Evolutionary conservation across 176 grass and related monocot species (phyloP).

Genomic region (Urochloa ruziziensis): DNA sequence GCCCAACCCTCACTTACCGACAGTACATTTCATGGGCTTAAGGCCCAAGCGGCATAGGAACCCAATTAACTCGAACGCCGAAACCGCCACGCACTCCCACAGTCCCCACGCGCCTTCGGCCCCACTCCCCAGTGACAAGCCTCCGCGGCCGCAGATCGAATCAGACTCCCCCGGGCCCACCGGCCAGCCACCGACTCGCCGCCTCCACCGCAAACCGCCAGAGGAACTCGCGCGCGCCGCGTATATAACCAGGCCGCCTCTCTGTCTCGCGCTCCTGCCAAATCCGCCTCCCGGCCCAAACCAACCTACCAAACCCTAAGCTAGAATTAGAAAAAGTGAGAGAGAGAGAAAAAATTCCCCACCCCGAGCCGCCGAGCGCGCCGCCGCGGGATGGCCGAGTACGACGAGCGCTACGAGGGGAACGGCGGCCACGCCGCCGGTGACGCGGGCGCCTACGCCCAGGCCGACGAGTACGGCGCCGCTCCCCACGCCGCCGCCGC

Average conservation of each 20-base stretch:
- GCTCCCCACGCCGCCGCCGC: not conserved
- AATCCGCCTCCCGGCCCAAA: not conserved
- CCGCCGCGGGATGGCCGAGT: constrained; percentile 53
- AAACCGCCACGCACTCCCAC: too few species aligned
- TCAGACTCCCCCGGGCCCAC: not conserved
- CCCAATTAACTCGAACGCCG: too few species aligned
- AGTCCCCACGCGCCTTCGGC: too few species aligned
- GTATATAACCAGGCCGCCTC: not conserved
- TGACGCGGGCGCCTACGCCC: not conserved
- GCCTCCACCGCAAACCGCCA: not conserved
- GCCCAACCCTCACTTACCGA: too few species aligned
- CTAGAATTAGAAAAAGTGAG: not conserved
- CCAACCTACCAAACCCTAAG: constrained; percentile 38
- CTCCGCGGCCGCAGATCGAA: not conserved
- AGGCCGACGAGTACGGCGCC: constrained; percentile 16
- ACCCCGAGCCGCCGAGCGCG: not conserved
- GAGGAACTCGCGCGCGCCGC: not conserved
- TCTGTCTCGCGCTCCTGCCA: not conserved
- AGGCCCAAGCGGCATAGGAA: too few species aligned
- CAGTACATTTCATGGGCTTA: too few species aligned
- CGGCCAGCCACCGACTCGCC: not conserved
- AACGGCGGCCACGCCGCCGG: constrained; percentile 11
- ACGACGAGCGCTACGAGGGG: constrained; percentile 65
- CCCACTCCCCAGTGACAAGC: too few species aligned
- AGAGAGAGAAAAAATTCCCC: not conserved